A percentile compares a stretch with the other conserved stretches of the same genome.
Evolutionary conservation across 2,329 filamentous ascomycete species (phyloP).

Genomic region (Colletotrichum sp.): DNA sequence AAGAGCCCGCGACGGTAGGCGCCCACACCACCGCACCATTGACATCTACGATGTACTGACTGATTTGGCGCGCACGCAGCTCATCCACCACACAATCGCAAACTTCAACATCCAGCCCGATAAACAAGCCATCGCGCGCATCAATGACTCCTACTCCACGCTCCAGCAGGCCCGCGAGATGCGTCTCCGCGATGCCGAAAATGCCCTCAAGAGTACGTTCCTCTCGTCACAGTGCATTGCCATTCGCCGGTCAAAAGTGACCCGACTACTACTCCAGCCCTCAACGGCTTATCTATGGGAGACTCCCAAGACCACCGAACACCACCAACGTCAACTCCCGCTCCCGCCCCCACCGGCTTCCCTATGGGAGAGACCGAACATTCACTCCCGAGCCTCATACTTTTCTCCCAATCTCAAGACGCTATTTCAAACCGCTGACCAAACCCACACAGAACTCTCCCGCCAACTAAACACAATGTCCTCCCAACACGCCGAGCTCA

Average conservation of each 20-base stretch:
- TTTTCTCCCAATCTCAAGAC: neutral
- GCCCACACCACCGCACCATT: neutral
- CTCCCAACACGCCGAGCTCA: conserved; percentile 78
- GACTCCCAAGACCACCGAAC: neutral
- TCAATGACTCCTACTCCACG: conserved; percentile 81
- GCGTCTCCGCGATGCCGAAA: conserved; percentile 73
- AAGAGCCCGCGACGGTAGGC: conserved; percentile 84
- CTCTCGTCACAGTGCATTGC: neutral
- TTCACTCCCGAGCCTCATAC: no score
- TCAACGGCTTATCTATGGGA: neutral
- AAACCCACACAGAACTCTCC: conserved; percentile 58
- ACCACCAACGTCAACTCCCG: neutral
- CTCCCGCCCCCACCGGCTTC: neutral
- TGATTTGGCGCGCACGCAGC: conserved; percentile 50
- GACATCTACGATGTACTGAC: neutral
- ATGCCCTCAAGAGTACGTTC: conserved; percentile 64
- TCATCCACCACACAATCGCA: conserved; percentile 88
- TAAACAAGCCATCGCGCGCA: conserved; percentile 81
- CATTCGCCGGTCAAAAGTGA: neutral
- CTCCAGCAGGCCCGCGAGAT: conserved; percentile 85
- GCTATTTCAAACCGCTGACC: neutral
- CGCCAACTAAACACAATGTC: conserved; percentile 78
- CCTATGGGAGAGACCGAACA: neutral
- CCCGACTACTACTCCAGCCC: neutral
- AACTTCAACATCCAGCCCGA: conserved; percentile 97